Conservation (phyloP, 495 filamentous ascomycete genomes). For the Podospora comata region DNA sequence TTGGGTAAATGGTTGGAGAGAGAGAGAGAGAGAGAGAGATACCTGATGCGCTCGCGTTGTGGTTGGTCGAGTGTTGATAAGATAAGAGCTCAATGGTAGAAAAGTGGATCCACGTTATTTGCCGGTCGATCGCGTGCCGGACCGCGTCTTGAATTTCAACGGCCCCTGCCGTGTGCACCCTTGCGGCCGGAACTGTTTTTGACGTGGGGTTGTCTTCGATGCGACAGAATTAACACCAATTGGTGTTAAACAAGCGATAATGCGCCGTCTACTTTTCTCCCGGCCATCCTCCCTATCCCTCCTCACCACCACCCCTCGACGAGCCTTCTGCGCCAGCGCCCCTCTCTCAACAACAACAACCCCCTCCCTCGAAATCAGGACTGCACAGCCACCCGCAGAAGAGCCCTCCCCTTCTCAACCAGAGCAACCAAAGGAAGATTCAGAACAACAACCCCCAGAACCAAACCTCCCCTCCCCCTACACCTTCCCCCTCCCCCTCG, state of each 20-base stretch:
- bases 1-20: neutral
- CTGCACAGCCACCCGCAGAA: neutral
- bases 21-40: neutral
- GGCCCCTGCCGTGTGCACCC: neutral
- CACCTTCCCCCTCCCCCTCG: slow-evolving; percentile 41
- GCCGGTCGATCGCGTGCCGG: neutral
- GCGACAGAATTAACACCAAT: neutral
- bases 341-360: neutral
- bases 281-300: neutral
- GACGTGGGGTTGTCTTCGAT: neutral
- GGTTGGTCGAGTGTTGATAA: slow-evolving; percentile 3
- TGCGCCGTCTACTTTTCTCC: slow-evolving; percentile 8
- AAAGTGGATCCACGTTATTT: neutral
- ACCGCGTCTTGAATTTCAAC: neutral
- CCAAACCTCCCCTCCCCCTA: neutral
- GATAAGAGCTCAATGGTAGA: neutral
- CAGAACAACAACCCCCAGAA: neutral
- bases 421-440: neutral
- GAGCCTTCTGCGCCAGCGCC: neutral
- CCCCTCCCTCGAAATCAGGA: neutral
- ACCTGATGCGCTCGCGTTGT: slow-evolving; percentile 3
- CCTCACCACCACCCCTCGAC: neutral
- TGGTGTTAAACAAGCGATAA: neutral
- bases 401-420: slow-evolving; percentile 1
- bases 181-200: neutral